Base-by-base conservation (phyloP, 768 basidiomycete genomes). In the Kwoniella sp. region DNA sequence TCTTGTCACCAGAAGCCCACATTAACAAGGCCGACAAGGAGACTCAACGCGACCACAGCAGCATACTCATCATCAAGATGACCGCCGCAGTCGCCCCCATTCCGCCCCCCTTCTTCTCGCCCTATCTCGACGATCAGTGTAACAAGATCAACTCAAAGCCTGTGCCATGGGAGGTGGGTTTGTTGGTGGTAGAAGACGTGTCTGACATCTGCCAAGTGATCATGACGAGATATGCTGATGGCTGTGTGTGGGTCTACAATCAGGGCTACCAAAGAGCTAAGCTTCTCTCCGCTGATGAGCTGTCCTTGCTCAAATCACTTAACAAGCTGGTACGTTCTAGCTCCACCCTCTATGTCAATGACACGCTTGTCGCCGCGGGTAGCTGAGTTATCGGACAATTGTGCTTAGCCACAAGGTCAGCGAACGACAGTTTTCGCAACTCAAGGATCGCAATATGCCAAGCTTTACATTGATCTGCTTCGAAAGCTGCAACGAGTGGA, bases 211-310 rank as follows among this genome's bases (percentile, higher is more conserved):
- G 33, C 5, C 33, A 5, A 13, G 33, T 5, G 29, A 12, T 40
- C 17, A 13, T 19, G 19, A 24, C 27, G 10, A 40, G 27, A 10
- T 5, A 36, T 25, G 21, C 44, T 17, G 27, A 58, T 33, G 46
- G 27, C 55, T 29, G 37, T 12, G 44, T 53, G 49, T 33, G n/a
- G n/a, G n/a, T n/a, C n/a, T n/a, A n/a, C 33, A 3, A 8, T 5
- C 46, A 97, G 93, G 92, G 90, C 64, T 96, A 97, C 83, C 93
- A 96, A 82, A 88, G 95, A 69, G 93, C 92, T 49, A 91, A 88
- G 49, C 86, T 93, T 47, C 86, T 98, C 73, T 90, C 91, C 10
- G 84, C 85, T 4, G 92, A 96, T 60, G 93, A 97, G 78, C 85
- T 96, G 17, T 81, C 85, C 12, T 85, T 90, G 69, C 88, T 98